Percentiles rank a stretch among this genome's conserved stretches.
These are phyloP conservation scores for Termitomyces sp. DNA, from an alignment of 768 basidiomycete species.

Conservation along the genomic window DNA sequence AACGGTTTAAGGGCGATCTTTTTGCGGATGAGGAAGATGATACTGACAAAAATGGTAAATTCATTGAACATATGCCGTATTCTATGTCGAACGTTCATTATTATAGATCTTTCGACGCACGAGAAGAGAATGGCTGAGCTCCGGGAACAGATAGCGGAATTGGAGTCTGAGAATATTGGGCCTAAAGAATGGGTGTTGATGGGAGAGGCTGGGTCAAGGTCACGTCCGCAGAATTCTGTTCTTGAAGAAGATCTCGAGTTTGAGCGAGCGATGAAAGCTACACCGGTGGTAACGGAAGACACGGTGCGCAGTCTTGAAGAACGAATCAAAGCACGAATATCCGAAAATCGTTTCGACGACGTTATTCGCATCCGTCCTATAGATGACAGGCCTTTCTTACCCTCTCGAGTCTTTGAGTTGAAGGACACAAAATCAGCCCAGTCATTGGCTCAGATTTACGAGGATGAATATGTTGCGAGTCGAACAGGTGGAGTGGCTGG, in stretches of 20 bases:
- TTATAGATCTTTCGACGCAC: slow-evolving; percentile 63
- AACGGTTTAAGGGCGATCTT: slow-evolving; percentile 69
- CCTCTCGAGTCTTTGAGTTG: slow-evolving; percentile 83
- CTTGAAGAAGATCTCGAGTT: slow-evolving; percentile 95
- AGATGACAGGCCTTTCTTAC: slow-evolving; percentile 86
- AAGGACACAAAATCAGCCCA: slow-evolving; percentile 84
- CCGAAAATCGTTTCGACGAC: slow-evolving; percentile 85
- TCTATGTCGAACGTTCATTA: slow-evolving; percentile 2
- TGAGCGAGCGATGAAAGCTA: slow-evolving; percentile 81
- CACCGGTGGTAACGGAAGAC: slow-evolving; percentile 89
- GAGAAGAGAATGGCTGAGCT: slow-evolving; percentile 74
- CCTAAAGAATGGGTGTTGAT: slow-evolving; percentile 90
- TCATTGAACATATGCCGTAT: slow-evolving; percentile 8
- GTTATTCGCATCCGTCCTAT: slow-evolving; percentile 76
- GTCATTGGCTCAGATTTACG: slow-evolving; percentile 94
- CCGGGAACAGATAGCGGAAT: slow-evolving; percentile 67
- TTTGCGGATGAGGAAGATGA: slow-evolving; percentile 71
- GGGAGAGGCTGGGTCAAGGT: slow-evolving; percentile 81
- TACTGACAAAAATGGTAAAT: slow-evolving; percentile 20
- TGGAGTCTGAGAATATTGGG: slow-evolving; percentile 85
- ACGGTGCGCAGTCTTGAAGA: slow-evolving; percentile 78
- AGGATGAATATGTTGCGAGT: slow-evolving; percentile 78
- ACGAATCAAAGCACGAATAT: slow-evolving; percentile 82
- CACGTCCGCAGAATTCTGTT: slow-evolving; percentile 86
- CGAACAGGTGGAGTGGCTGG: slow-evolving; percentile 45